phyloP scores from a whole-genome alignment of 202 grass and related monocot species.

The Carex arenaria region DNA sequence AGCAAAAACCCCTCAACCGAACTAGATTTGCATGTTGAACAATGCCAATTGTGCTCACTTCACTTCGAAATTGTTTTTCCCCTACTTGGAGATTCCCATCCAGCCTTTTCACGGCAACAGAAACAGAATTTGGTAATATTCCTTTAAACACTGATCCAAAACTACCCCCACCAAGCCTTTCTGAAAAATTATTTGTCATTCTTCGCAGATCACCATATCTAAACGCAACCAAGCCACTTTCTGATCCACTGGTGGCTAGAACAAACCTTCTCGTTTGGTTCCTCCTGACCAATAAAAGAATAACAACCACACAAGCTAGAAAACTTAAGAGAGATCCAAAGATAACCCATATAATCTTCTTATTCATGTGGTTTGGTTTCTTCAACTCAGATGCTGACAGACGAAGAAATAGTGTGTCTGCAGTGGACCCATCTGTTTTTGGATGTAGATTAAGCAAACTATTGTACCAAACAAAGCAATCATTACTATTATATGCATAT shows the following conservation, averaged over 20 bases:
- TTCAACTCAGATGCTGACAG: conserved; percentile 42
- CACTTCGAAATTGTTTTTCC: too few relatives aligned
- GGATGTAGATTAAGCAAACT: conserved; percentile 28
- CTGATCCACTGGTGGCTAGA: conserved; percentile 13
- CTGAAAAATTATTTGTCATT: too few relatives aligned
- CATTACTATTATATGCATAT: conserved; percentile 29
- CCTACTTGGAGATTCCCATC: too few relatives aligned
- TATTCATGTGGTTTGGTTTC: too few relatives aligned
- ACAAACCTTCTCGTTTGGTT: background rate
- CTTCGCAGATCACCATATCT: conserved; percentile 40
- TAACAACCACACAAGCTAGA: conserved; percentile 21
- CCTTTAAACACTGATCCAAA: too few relatives aligned
- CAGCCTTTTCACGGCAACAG: too few relatives aligned
- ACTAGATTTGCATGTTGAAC: too few relatives aligned
- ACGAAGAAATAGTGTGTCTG: conserved; percentile 36
- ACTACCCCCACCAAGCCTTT: too few relatives aligned
- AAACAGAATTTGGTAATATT: too few relatives aligned
- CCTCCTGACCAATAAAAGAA: conserved; percentile 12
- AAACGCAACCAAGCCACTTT: conserved; percentile 35
- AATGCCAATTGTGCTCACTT: too few relatives aligned
- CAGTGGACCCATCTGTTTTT: conserved; percentile 4
- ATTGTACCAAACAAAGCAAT: conserved; percentile 39
- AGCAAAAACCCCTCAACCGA: too few relatives aligned
- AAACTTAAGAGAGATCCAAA: background rate
- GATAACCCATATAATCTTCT: conserved; percentile 14